Conservation (phyloP, 306 rosid species). For the Castanea sativa region DNA sequence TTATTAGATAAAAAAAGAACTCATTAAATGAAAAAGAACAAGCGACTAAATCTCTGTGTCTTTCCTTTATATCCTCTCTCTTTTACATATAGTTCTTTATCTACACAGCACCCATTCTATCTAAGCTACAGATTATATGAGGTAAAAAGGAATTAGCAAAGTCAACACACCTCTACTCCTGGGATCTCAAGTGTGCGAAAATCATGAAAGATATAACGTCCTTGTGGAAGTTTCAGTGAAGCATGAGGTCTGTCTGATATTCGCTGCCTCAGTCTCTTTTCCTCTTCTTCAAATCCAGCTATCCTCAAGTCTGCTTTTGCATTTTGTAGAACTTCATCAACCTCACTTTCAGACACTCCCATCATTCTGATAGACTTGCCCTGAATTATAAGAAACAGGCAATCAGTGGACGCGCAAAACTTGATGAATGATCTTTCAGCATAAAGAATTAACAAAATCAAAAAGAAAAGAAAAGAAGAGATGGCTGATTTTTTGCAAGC, state of each 20-base stretch:
- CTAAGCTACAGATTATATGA: neutral
- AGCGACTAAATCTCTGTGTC: neutral
- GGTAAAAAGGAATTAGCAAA: slow-evolving; percentile 1
- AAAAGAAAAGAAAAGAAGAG: neutral
- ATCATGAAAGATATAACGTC: slow-evolving; percentile 76
- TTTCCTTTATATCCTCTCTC: neutral
- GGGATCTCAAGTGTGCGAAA: slow-evolving; percentile 82
- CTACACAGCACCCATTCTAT: neutral
- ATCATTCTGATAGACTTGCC: slow-evolving; percentile 79
- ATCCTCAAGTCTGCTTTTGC: slow-evolving; percentile 69
- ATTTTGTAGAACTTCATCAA: slow-evolving; percentile 71
- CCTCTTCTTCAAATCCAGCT: slow-evolving; percentile 92
- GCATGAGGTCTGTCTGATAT: slow-evolving; percentile 46
- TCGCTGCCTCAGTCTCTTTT: slow-evolving; percentile 74
- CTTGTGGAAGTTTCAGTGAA: slow-evolving; percentile 73
- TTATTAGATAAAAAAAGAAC: too few species aligned
- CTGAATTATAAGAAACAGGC: slow-evolving; percentile 33
- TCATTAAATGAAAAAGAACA: neutral
- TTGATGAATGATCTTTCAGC: neutral
- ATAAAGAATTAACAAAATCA: neutral
- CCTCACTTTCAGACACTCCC: slow-evolving; percentile 77
- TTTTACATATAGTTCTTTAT: neutral
- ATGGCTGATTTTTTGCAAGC: neutral
- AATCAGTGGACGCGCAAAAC: slow-evolving; percentile 8
- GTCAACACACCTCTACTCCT: slow-evolving; percentile 65